These are phyloP conservation scores for Stentor coeruleus DNA, from an alignment of 73 alveolate species.

Conservation along the genomic window DNA sequence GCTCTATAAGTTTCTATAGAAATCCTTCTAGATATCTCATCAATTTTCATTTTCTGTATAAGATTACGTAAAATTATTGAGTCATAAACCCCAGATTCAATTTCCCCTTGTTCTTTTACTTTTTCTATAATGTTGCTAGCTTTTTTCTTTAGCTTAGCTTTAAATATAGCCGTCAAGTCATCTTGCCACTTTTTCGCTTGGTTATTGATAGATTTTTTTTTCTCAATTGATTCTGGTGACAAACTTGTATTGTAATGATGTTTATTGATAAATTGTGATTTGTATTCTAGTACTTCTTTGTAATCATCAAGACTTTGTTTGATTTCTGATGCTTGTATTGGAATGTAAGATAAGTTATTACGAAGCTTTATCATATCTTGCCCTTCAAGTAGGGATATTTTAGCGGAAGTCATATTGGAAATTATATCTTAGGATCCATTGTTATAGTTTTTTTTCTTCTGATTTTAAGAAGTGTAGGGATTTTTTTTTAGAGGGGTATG, in stretches of 20 bases:
- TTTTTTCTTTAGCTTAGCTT: neutral
- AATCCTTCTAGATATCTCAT: neutral
- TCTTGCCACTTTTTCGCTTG: neutral
- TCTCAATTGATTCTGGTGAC: neutral
- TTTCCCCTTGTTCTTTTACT: neutral
- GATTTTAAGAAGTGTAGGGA: too few species aligned
- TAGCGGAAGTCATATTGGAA: neutral
- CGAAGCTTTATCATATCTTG: slow-evolving; percentile 5
- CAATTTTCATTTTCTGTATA: neutral
- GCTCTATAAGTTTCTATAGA: neutral
- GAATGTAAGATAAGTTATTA: neutral
- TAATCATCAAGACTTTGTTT: neutral
- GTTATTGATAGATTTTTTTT: neutral
- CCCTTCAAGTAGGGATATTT: neutral
- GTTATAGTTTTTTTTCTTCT: too few species aligned
- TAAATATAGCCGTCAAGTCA: neutral
- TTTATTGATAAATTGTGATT: neutral
- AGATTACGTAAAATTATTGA: neutral
- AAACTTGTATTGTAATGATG: neutral
- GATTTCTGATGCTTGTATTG: neutral
- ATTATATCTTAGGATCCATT: too few species aligned
- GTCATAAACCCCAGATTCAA: neutral
- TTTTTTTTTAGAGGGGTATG: too few species aligned
- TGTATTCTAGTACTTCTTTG: neutral
- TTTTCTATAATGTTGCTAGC: neutral